Evolutionary conservation across 2,329 filamentous ascomycete species (phyloP).

Genomic region (Blastomyces gilchristii): DNA sequence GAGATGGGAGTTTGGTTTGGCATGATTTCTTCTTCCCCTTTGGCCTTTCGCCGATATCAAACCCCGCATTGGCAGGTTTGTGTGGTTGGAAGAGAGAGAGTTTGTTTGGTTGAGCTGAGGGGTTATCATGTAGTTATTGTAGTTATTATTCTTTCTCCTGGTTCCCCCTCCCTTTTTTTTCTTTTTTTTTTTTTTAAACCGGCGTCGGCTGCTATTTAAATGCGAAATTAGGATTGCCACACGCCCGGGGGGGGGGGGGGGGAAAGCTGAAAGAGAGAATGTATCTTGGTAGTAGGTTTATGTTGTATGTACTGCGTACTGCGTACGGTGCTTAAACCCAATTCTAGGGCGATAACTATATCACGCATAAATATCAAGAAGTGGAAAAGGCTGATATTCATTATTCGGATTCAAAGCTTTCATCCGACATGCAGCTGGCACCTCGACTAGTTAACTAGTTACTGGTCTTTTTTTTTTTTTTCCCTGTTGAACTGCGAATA

Average conservation of each 20-base stretch:
- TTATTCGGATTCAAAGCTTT: too few relatives aligned
- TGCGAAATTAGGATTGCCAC: too few relatives aligned
- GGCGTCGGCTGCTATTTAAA: too few relatives aligned
- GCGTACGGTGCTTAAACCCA: too few relatives aligned
- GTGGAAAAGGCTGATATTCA: background rate
- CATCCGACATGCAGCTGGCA: background rate
- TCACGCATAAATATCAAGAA: background rate
- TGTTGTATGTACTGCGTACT: too few relatives aligned
- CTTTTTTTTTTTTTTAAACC: background rate
- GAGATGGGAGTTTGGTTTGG: background rate
- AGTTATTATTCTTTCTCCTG: too few relatives aligned
- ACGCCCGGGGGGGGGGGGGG: too few relatives aligned
- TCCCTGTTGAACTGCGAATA: background rate
- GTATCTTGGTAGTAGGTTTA: too few relatives aligned
- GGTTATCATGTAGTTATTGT: background rate
- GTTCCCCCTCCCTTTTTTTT: background rate
- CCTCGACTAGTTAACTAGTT: background rate
- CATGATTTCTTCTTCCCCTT: background rate
- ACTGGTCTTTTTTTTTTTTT: background rate
- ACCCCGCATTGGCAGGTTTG: background rate
- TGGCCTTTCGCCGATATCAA: background rate
- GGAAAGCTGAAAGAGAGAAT: too few relatives aligned
- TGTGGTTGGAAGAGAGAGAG: background rate
- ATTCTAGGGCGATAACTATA: too few relatives aligned
- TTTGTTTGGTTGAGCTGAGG: background rate